phyloP scores from a whole-genome alignment of 257 asterid species.

The Capsicum pubescens region DNA sequence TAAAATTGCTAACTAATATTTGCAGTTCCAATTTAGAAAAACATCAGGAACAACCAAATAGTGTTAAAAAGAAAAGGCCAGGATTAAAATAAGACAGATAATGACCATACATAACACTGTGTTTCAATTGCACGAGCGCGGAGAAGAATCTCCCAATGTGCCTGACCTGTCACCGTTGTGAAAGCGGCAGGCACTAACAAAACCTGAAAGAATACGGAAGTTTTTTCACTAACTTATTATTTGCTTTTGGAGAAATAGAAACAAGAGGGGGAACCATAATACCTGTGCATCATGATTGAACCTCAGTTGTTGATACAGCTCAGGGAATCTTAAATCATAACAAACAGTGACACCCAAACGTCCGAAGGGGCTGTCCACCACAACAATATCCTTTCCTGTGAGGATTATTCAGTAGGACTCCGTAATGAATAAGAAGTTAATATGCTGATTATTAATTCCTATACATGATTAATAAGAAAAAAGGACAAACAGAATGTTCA shows the following conservation, averaged over 20 bases:
- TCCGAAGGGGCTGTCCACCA: slow-evolving; percentile 82
- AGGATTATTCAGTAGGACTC: background rate
- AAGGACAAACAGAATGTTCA: background rate
- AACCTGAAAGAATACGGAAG: slow-evolving; percentile 47
- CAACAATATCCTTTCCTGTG: slow-evolving; percentile 69
- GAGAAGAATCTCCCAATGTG: slow-evolving; percentile 95
- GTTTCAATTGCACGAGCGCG: slow-evolving; percentile 98
- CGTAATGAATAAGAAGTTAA: background rate
- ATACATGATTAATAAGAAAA: background rate
- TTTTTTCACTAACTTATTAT: background rate
- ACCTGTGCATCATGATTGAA: slow-evolving; percentile 78
- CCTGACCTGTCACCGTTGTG: slow-evolving; percentile 81
- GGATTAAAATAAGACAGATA: background rate
- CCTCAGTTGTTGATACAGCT: slow-evolving; percentile 87
- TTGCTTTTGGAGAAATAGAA: slow-evolving; percentile 9
- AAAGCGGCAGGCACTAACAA: slow-evolving; percentile 91
- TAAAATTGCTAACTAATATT: background rate
- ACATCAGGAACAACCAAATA: background rate
- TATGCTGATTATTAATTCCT: background rate
- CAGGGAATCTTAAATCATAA: slow-evolving; percentile 94
- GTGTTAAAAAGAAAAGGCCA: background rate
- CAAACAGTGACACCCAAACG: slow-evolving; percentile 85
- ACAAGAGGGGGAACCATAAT: background rate
- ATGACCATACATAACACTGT: slow-evolving; percentile 74
- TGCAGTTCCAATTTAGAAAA: background rate